phyloP scores from a whole-genome alignment of 345 rosid genomes.

The Microcos paniculata region DNA sequence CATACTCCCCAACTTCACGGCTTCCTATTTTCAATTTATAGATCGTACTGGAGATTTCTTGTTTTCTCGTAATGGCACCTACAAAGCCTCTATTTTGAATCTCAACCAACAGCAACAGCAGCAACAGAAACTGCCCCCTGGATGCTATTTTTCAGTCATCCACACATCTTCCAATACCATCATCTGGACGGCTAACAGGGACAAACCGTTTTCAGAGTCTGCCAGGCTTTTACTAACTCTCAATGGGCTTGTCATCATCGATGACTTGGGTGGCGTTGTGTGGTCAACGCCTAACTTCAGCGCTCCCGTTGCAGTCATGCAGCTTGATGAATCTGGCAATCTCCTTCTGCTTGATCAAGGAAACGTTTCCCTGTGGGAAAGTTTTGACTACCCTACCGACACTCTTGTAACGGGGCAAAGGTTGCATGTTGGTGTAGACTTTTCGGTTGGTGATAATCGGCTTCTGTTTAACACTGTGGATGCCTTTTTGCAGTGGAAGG shows the following conservation, averaged over 20 bases:
- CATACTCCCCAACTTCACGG: conserved; percentile 5
- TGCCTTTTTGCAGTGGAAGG: conserved; percentile 56
- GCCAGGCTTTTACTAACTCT: conserved; percentile 55
- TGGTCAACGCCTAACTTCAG: conserved; percentile 60
- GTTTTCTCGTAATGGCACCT: not conserved
- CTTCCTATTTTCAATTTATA: not conserved
- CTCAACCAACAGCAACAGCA: not conserved
- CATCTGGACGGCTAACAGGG: conserved; percentile 82
- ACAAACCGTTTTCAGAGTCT: conserved; percentile 55
- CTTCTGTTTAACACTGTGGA: conserved; percentile 42
- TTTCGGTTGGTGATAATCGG: conserved; percentile 58
- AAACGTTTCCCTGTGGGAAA: conserved; percentile 73
- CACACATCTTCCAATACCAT: conserved; percentile 39
- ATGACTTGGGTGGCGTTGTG: conserved; percentile 30
- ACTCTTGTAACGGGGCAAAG: conserved; percentile 70
- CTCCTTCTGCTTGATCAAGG: conserved; percentile 56
- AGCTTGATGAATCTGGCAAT: conserved; percentile 68
- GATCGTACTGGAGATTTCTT: not conserved
- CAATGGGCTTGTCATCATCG: conserved; percentile 53
- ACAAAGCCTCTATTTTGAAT: not conserved
- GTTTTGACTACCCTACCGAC: conserved; percentile 67
- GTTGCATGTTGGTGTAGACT: conserved; percentile 39
- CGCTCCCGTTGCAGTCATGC: conserved; percentile 34
- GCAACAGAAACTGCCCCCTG: too few species aligned
- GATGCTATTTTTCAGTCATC: conserved; percentile 5